These are phyloP conservation scores for Coriolopsis trogii DNA, from an alignment of 1,284 basidiomycete species.

Conservation along the genomic window DNA sequence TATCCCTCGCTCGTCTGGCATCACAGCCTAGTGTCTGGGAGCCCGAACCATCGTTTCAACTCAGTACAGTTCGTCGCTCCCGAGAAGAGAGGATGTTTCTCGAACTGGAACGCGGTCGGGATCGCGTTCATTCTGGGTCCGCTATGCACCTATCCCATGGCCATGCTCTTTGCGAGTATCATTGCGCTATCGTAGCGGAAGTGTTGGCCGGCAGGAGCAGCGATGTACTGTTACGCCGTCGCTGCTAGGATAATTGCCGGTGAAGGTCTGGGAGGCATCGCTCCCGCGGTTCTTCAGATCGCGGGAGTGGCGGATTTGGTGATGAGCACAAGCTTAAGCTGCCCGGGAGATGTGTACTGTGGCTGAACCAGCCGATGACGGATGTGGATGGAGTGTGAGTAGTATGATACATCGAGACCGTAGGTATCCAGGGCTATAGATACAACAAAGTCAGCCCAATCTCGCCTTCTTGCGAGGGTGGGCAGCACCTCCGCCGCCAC, in stretches of 20 bases:
- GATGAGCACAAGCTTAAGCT: conserved; percentile 24
- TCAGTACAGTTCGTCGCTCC: conserved; percentile 20
- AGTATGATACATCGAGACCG: too few species aligned
- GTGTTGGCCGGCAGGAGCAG: conserved; percentile 16
- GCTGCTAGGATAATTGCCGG: conserved; percentile 31
- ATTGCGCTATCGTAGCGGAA: conserved; percentile 21
- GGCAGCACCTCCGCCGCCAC: conserved; percentile 47
- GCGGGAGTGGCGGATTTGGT: conserved; percentile 23
- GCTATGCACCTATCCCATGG: conserved; percentile 27
- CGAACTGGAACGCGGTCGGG: conserved; percentile 30
- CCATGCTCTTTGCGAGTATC: conserved; percentile 26
- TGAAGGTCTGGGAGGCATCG: conserved; percentile 27
- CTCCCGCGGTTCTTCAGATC: conserved; percentile 27
- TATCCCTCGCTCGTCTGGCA: conserved; percentile 58
- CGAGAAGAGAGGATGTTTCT: conserved; percentile 20
- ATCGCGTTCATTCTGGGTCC: conserved; percentile 30
- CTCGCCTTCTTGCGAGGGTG: conserved; percentile 49
- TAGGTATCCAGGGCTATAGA: too few species aligned
- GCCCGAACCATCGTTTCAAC: conserved; percentile 21
- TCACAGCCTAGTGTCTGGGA: conserved; percentile 60
- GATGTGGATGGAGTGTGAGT: too few species aligned
- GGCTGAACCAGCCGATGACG: too few species aligned
- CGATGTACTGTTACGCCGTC: conserved; percentile 26
- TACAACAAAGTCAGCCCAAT: too few species aligned
- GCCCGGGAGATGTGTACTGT: conserved; percentile 26